These are phyloP conservation scores for Termitomyces sp. DNA, from an alignment of 768 basidiomycete genomes.

Conservation along the genomic window DNA sequence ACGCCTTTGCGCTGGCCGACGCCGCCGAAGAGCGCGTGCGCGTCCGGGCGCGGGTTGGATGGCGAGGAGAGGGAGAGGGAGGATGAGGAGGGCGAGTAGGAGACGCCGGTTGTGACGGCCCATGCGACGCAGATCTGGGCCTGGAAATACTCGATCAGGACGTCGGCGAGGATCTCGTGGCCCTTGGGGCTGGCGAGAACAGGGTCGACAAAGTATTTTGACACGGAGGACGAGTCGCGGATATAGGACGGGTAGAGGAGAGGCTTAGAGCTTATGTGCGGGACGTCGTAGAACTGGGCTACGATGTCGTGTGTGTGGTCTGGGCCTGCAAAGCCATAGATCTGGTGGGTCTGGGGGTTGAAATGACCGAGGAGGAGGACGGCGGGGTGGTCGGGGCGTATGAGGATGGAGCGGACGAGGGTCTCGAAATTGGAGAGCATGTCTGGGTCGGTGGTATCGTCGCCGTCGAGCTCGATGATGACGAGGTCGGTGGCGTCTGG, in stretches of 20 bases:
- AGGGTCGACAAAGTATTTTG: slow-evolving; percentile 75
- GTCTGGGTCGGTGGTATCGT: slow-evolving; percentile 69
- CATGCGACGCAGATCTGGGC: slow-evolving; percentile 84
- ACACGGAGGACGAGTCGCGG: slow-evolving; percentile 53
- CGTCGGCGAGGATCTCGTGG: slow-evolving; percentile 85
- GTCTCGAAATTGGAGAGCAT: slow-evolving; percentile 86
- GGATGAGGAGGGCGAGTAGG: slow-evolving; percentile 48
- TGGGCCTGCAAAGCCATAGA: slow-evolving; percentile 82
- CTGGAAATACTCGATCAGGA: slow-evolving; percentile 89
- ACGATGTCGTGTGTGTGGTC: slow-evolving; percentile 88
- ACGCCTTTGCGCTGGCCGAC: slow-evolving; percentile 80
- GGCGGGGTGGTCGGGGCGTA: slow-evolving; percentile 87
- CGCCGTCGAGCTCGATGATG: slow-evolving; percentile 90
- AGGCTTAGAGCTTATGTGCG: slow-evolving; percentile 85
- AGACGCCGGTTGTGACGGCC: slow-evolving; percentile 62
- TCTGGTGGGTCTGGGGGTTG: slow-evolving; percentile 73
- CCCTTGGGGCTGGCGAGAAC: slow-evolving; percentile 76
- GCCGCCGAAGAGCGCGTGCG: slow-evolving; percentile 77
- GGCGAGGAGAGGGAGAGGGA: slow-evolving; percentile 35
- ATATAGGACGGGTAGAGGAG: slow-evolving; percentile 82
- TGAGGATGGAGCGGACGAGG: slow-evolving; percentile 85
- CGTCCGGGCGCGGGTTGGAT: slow-evolving; percentile 18
- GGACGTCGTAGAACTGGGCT: slow-evolving; percentile 96
- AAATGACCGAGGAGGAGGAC: slow-evolving; percentile 96
- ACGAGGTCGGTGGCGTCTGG: slow-evolving; percentile 93